These are phyloP conservation scores for Pistacia integerrima DNA, from an alignment of 345 rosid genomes.

Conservation along the genomic window DNA sequence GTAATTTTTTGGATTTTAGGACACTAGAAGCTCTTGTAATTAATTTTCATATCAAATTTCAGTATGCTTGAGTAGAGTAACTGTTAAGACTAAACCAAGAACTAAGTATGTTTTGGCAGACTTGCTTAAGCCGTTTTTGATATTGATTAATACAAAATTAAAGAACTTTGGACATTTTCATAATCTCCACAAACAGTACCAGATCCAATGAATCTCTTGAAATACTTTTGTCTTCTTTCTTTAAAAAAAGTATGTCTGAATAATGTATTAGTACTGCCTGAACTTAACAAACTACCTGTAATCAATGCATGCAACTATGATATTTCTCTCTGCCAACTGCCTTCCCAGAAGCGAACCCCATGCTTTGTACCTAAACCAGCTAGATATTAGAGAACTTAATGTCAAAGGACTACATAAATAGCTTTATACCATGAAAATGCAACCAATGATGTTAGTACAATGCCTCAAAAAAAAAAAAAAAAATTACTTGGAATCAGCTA, in stretches of 20 bases:
- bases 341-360: slow-evolving; percentile 97
- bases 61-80: not conserved
- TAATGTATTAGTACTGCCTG: slow-evolving; percentile 2
- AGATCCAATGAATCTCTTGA: too few relatives aligned
- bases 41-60: not conserved
- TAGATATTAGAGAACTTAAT: slow-evolving; percentile 22
- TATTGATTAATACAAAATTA: not conserved
- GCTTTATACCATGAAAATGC: not conserved
- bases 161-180: not conserved
- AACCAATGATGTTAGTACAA: not conserved
- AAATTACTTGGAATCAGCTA: not conserved
- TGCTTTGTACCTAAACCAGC: slow-evolving; percentile 83
- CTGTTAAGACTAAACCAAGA: not conserved
- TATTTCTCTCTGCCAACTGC: slow-evolving; percentile 91
- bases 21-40: not conserved
- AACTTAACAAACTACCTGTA: slow-evolving; percentile 63
- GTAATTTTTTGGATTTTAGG: not conserved
- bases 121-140: not conserved
- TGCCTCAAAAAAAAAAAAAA: not conserved
- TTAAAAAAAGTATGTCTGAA: not conserved
- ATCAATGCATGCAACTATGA: slow-evolving; percentile 91
- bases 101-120: not conserved
- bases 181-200: not conserved
- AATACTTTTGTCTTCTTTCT: slow-evolving; percentile 1
- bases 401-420: slow-evolving; percentile 17